Evolutionary conservation across 176 grass and related monocot genomes (phyloP).

Genomic region (Poa pratensis): DNA sequence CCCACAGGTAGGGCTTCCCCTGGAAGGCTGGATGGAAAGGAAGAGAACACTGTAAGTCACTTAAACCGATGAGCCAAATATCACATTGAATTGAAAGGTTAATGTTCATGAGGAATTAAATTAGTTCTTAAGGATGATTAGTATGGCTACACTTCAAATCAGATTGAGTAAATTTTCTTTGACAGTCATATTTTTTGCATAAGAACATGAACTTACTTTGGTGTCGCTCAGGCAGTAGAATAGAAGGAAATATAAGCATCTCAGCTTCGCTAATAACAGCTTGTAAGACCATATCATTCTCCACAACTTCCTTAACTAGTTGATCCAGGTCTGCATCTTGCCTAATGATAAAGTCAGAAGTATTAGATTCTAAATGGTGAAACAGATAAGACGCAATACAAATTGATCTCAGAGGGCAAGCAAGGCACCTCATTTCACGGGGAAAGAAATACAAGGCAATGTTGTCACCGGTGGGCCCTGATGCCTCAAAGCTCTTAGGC

Average conservation of each 20-base stretch:
- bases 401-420: neutral
- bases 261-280: slow-evolving; percentile 38
- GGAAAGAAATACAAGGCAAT: slow-evolving; percentile 80
- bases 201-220: slow-evolving; percentile 42
- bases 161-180: neutral
- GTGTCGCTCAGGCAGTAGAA: slow-evolving; percentile 46
- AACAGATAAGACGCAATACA: neutral
- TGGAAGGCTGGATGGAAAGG: slow-evolving; percentile 33
- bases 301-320: slow-evolving; percentile 45
- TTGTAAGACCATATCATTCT: slow-evolving; percentile 46
- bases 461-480: slow-evolving; percentile 41
- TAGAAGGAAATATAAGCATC: slow-evolving; percentile 64
- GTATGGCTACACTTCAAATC: neutral
- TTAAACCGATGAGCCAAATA: neutral
- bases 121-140: neutral
- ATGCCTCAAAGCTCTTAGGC: slow-evolving; percentile 60
- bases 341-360: slow-evolving; percentile 9
- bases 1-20: slow-evolving; percentile 61
- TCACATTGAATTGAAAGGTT: neutral
- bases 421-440: slow-evolving; percentile 46
- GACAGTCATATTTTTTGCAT: neutral
- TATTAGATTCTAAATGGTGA: slow-evolving; percentile 2
- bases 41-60: neutral
- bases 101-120: neutral
- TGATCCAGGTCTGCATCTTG: slow-evolving; percentile 39